Evolutionary conservation across 2,329 filamentous ascomycete species (phyloP).

Genomic region (Neodidymelliopsis sp.): DNA sequence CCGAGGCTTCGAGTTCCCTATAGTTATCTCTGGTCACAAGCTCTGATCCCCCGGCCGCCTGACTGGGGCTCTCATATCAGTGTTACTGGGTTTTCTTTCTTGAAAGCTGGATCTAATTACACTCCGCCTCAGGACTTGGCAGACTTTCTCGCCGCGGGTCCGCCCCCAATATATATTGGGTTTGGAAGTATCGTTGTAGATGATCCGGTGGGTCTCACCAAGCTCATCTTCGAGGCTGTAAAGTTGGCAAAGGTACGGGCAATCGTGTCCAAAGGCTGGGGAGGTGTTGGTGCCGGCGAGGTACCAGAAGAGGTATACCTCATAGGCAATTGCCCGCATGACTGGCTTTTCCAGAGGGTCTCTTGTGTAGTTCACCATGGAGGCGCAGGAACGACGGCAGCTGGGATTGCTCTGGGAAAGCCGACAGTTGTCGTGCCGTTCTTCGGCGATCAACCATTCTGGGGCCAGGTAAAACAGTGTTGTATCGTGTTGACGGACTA

Average conservation of each 20-base stretch:
- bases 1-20: constrained; percentile 52
- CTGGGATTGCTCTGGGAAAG: constrained; percentile 59
- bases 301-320: constrained; percentile 55
- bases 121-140: constrained; percentile 51
- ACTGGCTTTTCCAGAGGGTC: constrained; percentile 66
- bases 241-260: constrained; percentile 50
- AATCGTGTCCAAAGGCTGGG: constrained; percentile 64
- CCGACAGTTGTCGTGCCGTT: constrained; percentile 65
- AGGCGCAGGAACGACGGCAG: constrained; percentile 66
- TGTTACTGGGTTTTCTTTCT: constrained; percentile 59
- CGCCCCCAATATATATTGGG: constrained; percentile 63
- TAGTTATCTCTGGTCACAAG: constrained; percentile 58
- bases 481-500: too few relatives aligned
- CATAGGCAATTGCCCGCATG: constrained; percentile 62
- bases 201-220: constrained; percentile 55
- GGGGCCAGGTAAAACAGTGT: constrained; percentile 48
- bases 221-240: constrained; percentile 59
- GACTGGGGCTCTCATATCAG: constrained; percentile 41
- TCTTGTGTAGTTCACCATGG: constrained; percentile 66
- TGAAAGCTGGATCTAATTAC: constrained; percentile 46
- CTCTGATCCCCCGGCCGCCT: constrained; percentile 31
- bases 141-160: constrained; percentile 57
- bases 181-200: constrained; percentile 66
- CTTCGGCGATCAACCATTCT: constrained; percentile 66
- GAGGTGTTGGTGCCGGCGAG: constrained; percentile 47